Evolutionary conservation across 1,139 yeast species (phyloP).

Genomic region (Petasospora fabianii): DNA sequence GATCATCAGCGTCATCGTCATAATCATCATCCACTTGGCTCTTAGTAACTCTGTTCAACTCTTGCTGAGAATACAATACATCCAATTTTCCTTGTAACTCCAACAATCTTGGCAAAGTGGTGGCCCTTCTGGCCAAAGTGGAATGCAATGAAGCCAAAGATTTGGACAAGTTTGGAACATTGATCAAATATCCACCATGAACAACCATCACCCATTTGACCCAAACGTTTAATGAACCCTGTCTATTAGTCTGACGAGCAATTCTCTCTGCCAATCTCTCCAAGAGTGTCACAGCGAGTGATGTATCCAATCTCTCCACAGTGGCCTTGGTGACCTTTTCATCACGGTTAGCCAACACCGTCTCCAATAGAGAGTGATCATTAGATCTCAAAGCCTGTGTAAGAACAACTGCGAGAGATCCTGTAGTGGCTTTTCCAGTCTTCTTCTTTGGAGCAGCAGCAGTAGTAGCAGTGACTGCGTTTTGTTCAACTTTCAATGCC

Average conservation of each 20-base stretch:
- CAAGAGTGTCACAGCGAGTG: conserved; percentile 67
- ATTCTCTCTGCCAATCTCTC: conserved; percentile 84
- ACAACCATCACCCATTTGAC: conserved; percentile 87
- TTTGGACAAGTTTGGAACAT: conserved; percentile 63
- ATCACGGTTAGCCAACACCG: conserved; percentile 75
- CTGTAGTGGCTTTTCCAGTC: conserved; percentile 42
- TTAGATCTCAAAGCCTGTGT: conserved; percentile 71
- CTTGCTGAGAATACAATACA: conserved; percentile 66
- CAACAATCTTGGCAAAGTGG: conserved; percentile 71
- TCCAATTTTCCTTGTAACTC: conserved; percentile 81
- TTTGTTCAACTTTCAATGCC: conserved; percentile 34
- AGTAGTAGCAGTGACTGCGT: background rate
- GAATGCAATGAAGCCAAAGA: conserved; percentile 76
- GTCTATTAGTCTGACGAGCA: conserved; percentile 58
- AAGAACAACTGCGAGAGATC: conserved; percentile 62
- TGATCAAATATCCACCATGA: conserved; percentile 77
- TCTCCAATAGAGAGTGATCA: conserved; percentile 70
- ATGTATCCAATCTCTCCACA: conserved; percentile 63
- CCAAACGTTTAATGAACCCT: conserved; percentile 81
- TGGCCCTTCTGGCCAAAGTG: conserved; percentile 69
- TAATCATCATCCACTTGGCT: conserved; percentile 34
- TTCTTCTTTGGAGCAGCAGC: conserved; percentile 26
- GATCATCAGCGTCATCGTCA: conserved; percentile 39
- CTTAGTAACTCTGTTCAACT: conserved; percentile 45
- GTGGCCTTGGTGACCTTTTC: conserved; percentile 71